phyloP scores from a whole-genome alignment of 768 basidiomycete species.

The Mycena venus region DNA sequence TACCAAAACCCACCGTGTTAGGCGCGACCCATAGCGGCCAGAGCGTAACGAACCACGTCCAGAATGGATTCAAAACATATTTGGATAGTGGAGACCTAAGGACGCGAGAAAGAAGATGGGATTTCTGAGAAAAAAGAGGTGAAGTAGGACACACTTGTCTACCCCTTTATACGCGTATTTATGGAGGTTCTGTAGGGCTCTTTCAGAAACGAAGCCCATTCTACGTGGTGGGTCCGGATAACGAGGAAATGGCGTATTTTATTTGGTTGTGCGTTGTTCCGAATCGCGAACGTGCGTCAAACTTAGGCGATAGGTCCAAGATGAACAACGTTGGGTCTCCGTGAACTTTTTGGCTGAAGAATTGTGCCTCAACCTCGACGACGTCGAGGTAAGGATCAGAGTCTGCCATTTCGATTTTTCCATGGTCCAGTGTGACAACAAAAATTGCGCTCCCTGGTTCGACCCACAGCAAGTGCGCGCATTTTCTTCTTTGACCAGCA shows the following conservation, averaged over 20 bases:
- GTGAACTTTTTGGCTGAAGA: too few relatives aligned
- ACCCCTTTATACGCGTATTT: slow-evolving; percentile 86
- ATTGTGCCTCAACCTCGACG: too few relatives aligned
- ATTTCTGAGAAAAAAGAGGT: slow-evolving; percentile 8
- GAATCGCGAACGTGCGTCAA: background rate
- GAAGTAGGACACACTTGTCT: slow-evolving; percentile 70
- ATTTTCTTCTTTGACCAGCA: too few relatives aligned
- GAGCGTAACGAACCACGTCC: slow-evolving; percentile 92
- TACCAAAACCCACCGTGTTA: slow-evolving; percentile 75
- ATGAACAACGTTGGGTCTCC: too few relatives aligned
- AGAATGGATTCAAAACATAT: slow-evolving; percentile 86
- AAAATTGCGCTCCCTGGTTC: too few relatives aligned
- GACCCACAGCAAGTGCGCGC: too few relatives aligned
- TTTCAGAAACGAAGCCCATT: slow-evolving; percentile 77
- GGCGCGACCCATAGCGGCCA: slow-evolving; percentile 91
- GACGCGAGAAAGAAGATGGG: slow-evolving; percentile 11
- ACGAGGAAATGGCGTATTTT: background rate
- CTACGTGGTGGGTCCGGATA: background rate
- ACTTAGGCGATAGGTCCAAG: too few relatives aligned
- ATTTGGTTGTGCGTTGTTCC: background rate
- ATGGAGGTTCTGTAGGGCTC: slow-evolving; percentile 80
- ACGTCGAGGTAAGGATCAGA: too few relatives aligned
- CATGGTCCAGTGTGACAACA: too few relatives aligned
- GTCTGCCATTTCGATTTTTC: too few relatives aligned
- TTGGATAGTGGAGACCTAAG: slow-evolving; percentile 80